Base-by-base conservation (phyloP, 805 yeast genomes). In the Teunomyces kruisii region DNA sequence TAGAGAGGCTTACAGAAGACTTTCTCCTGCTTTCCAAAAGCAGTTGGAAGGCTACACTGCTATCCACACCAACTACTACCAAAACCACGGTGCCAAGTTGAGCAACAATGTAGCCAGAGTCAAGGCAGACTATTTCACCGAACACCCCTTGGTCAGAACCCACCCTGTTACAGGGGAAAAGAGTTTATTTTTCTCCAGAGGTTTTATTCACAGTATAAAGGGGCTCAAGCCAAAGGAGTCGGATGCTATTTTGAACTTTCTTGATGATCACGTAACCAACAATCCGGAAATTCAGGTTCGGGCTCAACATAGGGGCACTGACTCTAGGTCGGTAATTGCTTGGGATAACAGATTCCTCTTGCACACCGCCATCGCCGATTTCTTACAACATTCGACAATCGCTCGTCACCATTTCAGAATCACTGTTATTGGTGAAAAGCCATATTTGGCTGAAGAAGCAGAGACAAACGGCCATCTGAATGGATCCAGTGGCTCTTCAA, bases 141-240 rank as follows among this genome's bases (percentile, higher is more conserved):
- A 60, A 43, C 65, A 60, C 44, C 63, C 65, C 6, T 52, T 60
- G 40, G 57, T 60, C n/a, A 51, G 65, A 47, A 58, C 62, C 8
- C 63, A 60, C 40, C 65, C 65, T 3, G 65, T 58, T 9, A 58
- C 65, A 6, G 62, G 62, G 3, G 60, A 55, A 32, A 60, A 58
- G 47, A 45, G 53, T 39, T 44, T 60, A 35, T 60, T 40, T 47
- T 58, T 46, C 39, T 57, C 62, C 14, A 44, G 61, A 26, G 58
- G 47, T 12, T 58, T 58, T 38, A 49, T 51, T 27, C 57, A 54
- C 39, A 51, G 51, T 28, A 52, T 59, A 42, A 57, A 58, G 38
- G 64, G 63, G 7, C 35, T 58, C 32, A 59, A 59, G 51, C 46
- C 48, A 8, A 32, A 43, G 19, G 64, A 59, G 46, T 57, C 62